These are phyloP conservation scores for Ogataea ganodermae DNA, from an alignment of 805 yeast genomes.

Conservation along the genomic window DNA sequence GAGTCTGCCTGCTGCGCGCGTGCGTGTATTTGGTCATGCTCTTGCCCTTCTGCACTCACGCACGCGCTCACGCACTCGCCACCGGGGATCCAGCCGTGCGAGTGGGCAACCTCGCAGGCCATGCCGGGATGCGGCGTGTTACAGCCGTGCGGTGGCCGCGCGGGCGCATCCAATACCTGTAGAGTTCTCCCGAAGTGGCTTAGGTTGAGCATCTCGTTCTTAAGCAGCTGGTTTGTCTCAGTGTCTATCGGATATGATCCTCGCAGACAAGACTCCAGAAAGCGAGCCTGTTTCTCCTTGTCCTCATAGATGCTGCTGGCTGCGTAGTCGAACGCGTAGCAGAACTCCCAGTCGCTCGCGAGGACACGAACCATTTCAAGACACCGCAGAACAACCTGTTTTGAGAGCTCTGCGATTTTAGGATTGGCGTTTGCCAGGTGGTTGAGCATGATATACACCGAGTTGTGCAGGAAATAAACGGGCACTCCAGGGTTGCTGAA, in stretches of 20 bases:
- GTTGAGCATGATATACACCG: conserved; percentile 13
- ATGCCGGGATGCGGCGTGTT: not conserved
- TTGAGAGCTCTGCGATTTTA: conserved; percentile 12
- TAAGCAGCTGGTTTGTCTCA: conserved; percentile 2
- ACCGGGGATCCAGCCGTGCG: not conserved
- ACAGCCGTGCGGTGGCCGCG: conserved; percentile 1
- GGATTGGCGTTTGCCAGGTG: conserved; percentile 13
- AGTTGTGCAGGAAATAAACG: conserved; percentile 9
- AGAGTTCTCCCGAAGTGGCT: not conserved
- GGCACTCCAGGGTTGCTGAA: conserved; percentile 59
- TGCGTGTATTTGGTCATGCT: too few species aligned
- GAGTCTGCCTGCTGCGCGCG: not conserved
- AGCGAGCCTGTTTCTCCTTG: not conserved
- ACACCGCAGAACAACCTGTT: conserved; percentile 22
- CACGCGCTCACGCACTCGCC: too few species aligned
- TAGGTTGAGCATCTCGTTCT: not conserved
- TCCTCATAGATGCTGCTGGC: conserved; percentile 4
- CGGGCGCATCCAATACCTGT: not conserved
- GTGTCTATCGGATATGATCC: conserved; percentile 8
- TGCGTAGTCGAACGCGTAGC: conserved; percentile 4
- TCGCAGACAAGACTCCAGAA: conserved; percentile 1
- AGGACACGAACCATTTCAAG: conserved; percentile 3
- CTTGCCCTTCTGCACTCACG: too few species aligned
- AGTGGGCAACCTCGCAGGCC: too few species aligned
- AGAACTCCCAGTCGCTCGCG: conserved; percentile 7